These are phyloP conservation scores for Melaleuca quinquenervia DNA, from an alignment of 345 rosid genomes.

Conservation along the genomic window DNA sequence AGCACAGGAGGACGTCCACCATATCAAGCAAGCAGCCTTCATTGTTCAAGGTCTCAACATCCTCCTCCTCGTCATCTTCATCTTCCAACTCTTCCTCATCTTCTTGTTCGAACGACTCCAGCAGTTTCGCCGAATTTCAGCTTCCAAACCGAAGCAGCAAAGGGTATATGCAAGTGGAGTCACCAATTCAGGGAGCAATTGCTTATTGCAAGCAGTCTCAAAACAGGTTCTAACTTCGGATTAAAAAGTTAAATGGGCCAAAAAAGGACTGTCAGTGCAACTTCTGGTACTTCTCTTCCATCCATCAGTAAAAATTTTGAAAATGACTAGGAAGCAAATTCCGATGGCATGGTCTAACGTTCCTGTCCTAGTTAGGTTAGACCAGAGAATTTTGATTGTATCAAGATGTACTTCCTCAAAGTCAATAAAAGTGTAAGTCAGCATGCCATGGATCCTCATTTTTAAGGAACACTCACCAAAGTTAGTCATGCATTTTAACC, in stretches of 20 bases:
- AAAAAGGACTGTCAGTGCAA: not conserved
- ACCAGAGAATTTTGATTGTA: not conserved
- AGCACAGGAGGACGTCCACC: conserved; percentile 56
- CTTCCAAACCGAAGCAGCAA: conserved; percentile 7
- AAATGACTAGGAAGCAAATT: not conserved
- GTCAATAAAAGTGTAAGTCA: not conserved
- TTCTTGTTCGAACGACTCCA: not conserved
- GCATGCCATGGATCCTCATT: not conserved
- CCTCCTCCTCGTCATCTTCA: conserved; percentile 8
- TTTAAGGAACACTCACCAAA: not conserved
- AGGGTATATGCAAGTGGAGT: conserved; percentile 39
- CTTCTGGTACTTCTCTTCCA: not conserved
- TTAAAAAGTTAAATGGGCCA: not conserved
- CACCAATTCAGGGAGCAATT: conserved; percentile 84
- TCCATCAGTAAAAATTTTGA: not conserved
- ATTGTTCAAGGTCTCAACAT: conserved; percentile 18
- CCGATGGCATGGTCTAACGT: not conserved
- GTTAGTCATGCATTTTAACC: not conserved
- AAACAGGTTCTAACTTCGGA: not conserved
- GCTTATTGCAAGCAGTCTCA: conserved; percentile 65
- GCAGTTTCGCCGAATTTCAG: not conserved
- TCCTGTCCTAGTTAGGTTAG: not conserved
- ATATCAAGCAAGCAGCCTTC: conserved; percentile 38
- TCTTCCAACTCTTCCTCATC: conserved; percentile 1
- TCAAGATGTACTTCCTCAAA: not conserved